phyloP scores from a whole-genome alignment of 352 stramenopile genomes.

The Globisporangium heterothallicum region DNA sequence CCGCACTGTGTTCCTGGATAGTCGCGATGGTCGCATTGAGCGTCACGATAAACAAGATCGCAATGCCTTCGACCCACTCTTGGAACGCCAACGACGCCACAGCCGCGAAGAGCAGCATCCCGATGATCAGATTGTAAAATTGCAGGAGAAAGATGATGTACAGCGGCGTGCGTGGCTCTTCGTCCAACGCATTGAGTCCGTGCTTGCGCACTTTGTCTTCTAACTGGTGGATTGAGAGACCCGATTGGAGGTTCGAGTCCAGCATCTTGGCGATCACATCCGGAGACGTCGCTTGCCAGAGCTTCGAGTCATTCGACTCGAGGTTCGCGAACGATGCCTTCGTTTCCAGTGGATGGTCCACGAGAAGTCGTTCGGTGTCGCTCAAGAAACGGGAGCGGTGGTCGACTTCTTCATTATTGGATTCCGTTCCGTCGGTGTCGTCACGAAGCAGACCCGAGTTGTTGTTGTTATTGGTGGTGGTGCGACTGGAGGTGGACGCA shows the following conservation, averaged over 20 bases:
- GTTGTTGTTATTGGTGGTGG: constrained; percentile 15
- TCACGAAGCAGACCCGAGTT: constrained; percentile 22
- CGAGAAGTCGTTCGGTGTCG: constrained; percentile 50
- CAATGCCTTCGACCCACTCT: constrained; percentile 66
- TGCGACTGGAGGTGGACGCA: constrained; percentile 2
- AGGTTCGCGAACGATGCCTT: constrained; percentile 49
- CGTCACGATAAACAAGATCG: constrained; percentile 58
- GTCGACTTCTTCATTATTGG: constrained; percentile 12
- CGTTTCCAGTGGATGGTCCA: constrained; percentile 39
- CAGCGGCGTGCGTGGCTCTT: constrained; percentile 54
- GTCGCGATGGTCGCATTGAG: constrained; percentile 62
- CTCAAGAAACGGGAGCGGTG: constrained; percentile 60
- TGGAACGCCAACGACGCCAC: constrained; percentile 49
- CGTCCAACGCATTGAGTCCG: constrained; percentile 54
- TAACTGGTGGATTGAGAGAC: constrained; percentile 36
- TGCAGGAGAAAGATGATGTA: constrained; percentile 64
- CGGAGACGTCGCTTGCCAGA: constrained; percentile 15
- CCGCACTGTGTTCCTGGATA: constrained; percentile 54
- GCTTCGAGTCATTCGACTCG: constrained; percentile 44
- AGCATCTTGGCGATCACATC: constrained; percentile 49
- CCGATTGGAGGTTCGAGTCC: constrained; percentile 40
- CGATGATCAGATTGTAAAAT: constrained; percentile 81
- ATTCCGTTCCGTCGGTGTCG: constrained; percentile 14
- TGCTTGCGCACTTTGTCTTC: constrained; percentile 37
- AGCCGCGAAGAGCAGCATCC: constrained; percentile 52